Conservation (phyloP, 768 basidiomycete species). For the Macrocybe gigantea region DNA sequence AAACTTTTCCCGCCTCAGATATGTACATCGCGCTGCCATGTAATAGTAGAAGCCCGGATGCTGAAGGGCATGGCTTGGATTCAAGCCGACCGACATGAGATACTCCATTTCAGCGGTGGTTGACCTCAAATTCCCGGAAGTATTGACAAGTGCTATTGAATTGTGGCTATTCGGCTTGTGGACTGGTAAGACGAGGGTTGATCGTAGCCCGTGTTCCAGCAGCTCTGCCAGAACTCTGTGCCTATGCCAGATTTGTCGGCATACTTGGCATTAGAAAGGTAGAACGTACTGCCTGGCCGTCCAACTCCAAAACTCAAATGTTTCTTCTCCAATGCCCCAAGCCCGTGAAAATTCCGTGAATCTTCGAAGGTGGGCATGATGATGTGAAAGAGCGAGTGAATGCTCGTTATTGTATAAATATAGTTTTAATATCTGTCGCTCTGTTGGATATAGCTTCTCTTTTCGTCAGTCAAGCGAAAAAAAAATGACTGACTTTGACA, state of each 20-base stretch:
- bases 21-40: conserved; percentile 82
- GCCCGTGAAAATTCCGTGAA: conserved; percentile 84
- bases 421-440: conserved; percentile 72
- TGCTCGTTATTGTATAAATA: conserved; percentile 91
- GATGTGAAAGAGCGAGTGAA: conserved; percentile 71
- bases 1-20: conserved; percentile 67
- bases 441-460: not conserved
- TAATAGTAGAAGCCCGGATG: conserved; percentile 94
- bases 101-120: conserved; percentile 46
- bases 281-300: conserved; percentile 76
- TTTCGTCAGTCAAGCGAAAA: not conserved
- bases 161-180: conserved; percentile 34
- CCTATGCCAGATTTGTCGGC: conserved; percentile 30
- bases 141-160: no score
- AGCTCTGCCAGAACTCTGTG: conserved; percentile 89
- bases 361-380: conserved; percentile 78
- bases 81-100: conserved; percentile 59
- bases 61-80: conserved; percentile 79
- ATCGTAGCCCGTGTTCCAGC: conserved; percentile 71
- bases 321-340: conserved; percentile 96
- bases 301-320: conserved; percentile 98
- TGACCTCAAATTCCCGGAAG: conserved; percentile 3
- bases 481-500: conserved; percentile 57
- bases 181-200: conserved; percentile 55
- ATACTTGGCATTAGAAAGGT: not conserved